These are phyloP conservation scores for Thelephora ganbajun DNA, from an alignment of 768 basidiomycete species.

Conservation along the genomic window DNA sequence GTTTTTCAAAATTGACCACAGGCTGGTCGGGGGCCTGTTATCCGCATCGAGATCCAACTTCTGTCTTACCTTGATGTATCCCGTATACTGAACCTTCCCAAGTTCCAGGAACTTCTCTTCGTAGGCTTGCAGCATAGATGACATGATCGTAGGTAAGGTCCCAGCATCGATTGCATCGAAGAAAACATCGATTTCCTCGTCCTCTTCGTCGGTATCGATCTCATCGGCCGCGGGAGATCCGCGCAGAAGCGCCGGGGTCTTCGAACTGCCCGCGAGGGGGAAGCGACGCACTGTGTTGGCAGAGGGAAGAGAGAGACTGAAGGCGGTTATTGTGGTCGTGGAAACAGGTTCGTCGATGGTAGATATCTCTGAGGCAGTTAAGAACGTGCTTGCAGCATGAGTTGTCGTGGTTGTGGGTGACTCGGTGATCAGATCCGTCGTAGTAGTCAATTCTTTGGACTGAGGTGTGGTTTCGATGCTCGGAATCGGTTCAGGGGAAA, in stretches of 20 bases:
- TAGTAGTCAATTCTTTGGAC: neutral
- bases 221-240: slow-evolving; percentile 20
- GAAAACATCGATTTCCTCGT: slow-evolving; percentile 48
- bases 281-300: slow-evolving; percentile 1
- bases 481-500: neutral
- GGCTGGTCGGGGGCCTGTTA: slow-evolving; percentile 75
- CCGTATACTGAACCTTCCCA: slow-evolving; percentile 38
- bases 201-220: slow-evolving; percentile 64
- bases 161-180: slow-evolving; percentile 91
- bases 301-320: neutral
- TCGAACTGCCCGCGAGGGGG: slow-evolving; percentile 5
- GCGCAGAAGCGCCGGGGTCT: neutral
- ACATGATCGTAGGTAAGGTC: slow-evolving; percentile 59
- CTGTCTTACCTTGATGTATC: slow-evolving; percentile 51
- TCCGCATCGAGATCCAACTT: slow-evolving; percentile 52
- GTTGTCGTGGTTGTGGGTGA: neutral
- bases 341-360: neutral
- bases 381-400: neutral
- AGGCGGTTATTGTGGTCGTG: neutral
- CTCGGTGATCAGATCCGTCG: neutral
- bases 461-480: neutral
- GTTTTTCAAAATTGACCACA: slow-evolving; percentile 92
- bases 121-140: slow-evolving; percentile 43
- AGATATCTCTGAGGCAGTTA: neutral
- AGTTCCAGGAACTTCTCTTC: slow-evolving; percentile 21